Evolutionary conservation across 768 basidiomycete species (phyloP), one percentile per base, ranked within the genome.

Genomic region (Polyporus arcularius): DNA sequence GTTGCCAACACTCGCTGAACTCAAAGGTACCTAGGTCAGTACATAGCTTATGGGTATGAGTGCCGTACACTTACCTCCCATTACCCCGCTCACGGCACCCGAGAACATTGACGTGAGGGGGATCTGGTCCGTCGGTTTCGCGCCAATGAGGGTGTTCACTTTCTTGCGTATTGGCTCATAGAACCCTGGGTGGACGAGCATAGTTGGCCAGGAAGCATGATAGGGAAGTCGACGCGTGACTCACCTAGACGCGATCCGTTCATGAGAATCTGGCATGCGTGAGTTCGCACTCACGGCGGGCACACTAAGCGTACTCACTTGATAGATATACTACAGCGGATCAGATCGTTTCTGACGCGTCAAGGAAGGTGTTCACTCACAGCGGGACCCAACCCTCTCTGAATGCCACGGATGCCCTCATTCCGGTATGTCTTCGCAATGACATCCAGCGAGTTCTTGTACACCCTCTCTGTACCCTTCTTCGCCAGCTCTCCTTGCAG

Each of bases 401-500:
- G 97, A 46, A 97, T 72, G n/a, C 97, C 96, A 38, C 87, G 80
- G 38, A 96, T 77, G 14, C 96, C 96, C 75, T 98, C 96, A 70
- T 96, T 86, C 71, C 74, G 82, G 85, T 87, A 95, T 6, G 95
- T 96, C 76, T 96, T 97, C 39, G 76, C 76, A 35, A 96, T 76
- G 14, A 92, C 94, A 69, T 98, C 96, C 43, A 94, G 61, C n/a
- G 89, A 90, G 71, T 88, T 92, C 61, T 84, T 91, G 78, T 99
- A 99, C 3, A 98, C 92, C 70, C 86, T 91, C 65, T 73, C 64
- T 15, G 80, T 81, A 9, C 88, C 85, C 7, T 75, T 81, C 70
- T 89, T 94, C 38, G 90, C 86, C 11, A 99, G 84, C 74, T 98
- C 97, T 28, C 96, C 97, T 71, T 98, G 95, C 28, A 99, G 83